A percentile compares a stretch with the other conserved stretches of the same genome.
Conservation (phyloP, 352 stramenopile species). For the Achlya hypogyna region DNA sequence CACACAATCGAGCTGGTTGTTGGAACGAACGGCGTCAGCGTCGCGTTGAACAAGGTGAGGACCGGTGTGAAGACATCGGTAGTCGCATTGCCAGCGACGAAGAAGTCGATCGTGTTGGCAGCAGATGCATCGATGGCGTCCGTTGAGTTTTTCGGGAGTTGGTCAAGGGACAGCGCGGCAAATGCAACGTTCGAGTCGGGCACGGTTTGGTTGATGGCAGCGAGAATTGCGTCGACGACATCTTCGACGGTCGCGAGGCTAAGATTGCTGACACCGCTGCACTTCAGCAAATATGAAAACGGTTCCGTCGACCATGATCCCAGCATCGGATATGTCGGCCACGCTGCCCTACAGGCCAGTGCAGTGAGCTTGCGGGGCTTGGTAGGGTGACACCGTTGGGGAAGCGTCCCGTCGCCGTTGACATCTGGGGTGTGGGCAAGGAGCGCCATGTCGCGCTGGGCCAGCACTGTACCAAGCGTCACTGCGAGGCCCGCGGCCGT, state of each 20-base stretch:
- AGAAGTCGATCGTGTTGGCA: not conserved
- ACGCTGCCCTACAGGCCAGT: not conserved
- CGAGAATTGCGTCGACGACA: not conserved
- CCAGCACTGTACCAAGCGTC: not conserved
- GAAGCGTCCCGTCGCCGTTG: not conserved
- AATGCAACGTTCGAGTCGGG: not conserved
- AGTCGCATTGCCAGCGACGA: not conserved
- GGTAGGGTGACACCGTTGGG: not conserved
- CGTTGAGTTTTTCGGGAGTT: not conserved
- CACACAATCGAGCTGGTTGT: not conserved
- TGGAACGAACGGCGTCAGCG: not conserved
- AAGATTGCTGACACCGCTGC: too few relatives aligned
- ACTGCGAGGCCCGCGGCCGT: not conserved
- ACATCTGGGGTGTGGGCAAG: not conserved
- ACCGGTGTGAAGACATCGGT: not conserved
- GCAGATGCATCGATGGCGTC: not conserved
- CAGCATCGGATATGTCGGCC: not conserved
- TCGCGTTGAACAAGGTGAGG: not conserved
- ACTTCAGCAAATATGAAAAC: not conserved
- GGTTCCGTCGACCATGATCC: not conserved
- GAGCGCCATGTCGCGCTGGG: not conserved
- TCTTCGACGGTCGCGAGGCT: not conserved
- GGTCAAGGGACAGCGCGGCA: not conserved
- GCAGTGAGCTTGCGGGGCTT: not conserved
- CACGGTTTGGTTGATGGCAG: not conserved